These are phyloP conservation scores for Lanmaoa rubissima DNA, from an alignment of 768 basidiomycete genomes.

Conservation along the genomic window DNA sequence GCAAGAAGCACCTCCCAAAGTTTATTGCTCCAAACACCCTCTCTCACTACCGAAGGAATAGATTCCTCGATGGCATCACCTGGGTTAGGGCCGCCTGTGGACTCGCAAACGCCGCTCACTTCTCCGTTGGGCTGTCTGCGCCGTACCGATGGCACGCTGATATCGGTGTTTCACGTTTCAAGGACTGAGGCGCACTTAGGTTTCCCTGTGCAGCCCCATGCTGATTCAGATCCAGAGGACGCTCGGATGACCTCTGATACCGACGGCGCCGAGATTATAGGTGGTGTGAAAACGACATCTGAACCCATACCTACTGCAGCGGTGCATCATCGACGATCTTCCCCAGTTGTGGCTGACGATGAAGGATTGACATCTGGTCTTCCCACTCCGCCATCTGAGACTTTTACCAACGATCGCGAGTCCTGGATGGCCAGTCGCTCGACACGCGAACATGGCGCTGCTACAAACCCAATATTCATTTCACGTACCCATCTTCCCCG, in stretches of 20 bases:
- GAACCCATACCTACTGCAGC: neutral
- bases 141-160: neutral
- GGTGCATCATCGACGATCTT: neutral
- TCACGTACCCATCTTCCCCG: neutral
- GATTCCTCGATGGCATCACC: neutral
- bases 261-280: neutral
- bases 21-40: neutral
- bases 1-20: neutral
- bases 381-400: slow-evolving; percentile 7
- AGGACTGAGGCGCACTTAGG: neutral
- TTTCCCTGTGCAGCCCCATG: neutral
- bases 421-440: neutral
- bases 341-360: neutral
- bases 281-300: neutral
- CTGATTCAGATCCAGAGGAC: neutral
- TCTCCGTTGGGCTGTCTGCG: neutral
- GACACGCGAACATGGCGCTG: neutral
- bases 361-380: neutral
- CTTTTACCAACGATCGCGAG: neutral
- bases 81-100: neutral
- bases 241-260: neutral
- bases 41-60: neutral
- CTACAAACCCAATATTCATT: neutral
- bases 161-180: neutral
- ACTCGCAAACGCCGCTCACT: neutral